Evolutionary conservation across 2,329 filamentous ascomycete species (phyloP).

Genomic region (Xylariaceae sp.): DNA sequence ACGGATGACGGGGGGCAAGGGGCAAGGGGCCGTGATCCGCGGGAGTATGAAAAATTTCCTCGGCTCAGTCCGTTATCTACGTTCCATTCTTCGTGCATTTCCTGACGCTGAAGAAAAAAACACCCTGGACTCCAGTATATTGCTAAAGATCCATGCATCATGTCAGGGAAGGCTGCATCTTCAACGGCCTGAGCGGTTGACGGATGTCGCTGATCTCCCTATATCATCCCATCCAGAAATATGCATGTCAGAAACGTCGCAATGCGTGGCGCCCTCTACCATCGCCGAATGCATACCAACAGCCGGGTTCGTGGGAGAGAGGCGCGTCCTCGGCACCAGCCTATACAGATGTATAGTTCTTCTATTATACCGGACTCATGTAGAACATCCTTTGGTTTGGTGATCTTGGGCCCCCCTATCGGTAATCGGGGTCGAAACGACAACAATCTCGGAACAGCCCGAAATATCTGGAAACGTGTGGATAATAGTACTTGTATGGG

Average conservation of each 20-base stretch:
- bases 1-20: not conserved
- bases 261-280: conserved; percentile 5
- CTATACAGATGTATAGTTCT: not conserved
- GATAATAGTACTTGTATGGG: not conserved
- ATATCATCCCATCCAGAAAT: not conserved
- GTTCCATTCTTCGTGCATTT: not conserved
- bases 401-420: not conserved
- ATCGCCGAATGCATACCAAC: conserved; percentile 14
- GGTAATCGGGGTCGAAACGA: not conserved
- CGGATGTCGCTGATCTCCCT: conserved; percentile 7
- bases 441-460: conserved; percentile 17
- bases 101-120: not conserved
- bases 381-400: not conserved
- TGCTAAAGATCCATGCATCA: conserved; percentile 6
- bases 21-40: not conserved
- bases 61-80: not conserved
- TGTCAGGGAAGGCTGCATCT: conserved; percentile 4
- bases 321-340: not conserved
- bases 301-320: conserved; percentile 13
- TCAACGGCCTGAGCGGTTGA: conserved; percentile 8
- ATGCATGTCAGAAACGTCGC: conserved; percentile 18
- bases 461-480: conserved; percentile 2
- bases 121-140: conserved; percentile 6
- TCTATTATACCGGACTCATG: not conserved
- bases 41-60: not conserved